Evolutionary conservation across 1,284 basidiomycete species (phyloP).

Genomic region (Tylopilus sp.): DNA sequence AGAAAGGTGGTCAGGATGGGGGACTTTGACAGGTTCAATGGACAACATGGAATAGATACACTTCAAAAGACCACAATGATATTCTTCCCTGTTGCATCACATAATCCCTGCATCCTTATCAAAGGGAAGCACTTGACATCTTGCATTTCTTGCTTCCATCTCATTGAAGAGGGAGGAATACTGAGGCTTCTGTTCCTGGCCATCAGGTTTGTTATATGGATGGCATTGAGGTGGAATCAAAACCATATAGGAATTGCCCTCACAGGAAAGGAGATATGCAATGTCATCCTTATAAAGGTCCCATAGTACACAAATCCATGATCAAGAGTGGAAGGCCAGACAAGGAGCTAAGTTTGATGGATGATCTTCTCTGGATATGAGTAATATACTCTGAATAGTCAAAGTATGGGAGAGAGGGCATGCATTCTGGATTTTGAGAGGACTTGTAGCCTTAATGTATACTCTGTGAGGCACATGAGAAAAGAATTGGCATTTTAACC

Average conservation of each 20-base stretch:
- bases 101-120: background rate
- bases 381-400: background rate
- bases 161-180: background rate
- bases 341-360: background rate
- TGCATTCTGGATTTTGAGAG: constrained; percentile 3
- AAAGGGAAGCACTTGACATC: background rate
- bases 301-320: background rate
- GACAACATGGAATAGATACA: background rate
- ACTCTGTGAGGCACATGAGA: background rate
- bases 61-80: background rate
- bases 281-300: constrained; percentile 1
- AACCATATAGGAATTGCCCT: background rate
- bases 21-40: background rate
- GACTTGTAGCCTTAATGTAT: background rate
- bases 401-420: background rate
- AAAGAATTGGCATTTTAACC: background rate
- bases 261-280: background rate
- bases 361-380: background rate
- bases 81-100: background rate
- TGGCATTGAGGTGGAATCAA: background rate
- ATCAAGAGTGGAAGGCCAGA: background rate
- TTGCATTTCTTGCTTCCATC: constrained; percentile 2
- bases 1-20: background rate
- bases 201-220: background rate
- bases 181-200: background rate